Evolutionary conservation across 768 basidiomycete genomes (phyloP), one percentile per base, ranked within the genome.

Genomic region (Mycena kentingensis): DNA sequence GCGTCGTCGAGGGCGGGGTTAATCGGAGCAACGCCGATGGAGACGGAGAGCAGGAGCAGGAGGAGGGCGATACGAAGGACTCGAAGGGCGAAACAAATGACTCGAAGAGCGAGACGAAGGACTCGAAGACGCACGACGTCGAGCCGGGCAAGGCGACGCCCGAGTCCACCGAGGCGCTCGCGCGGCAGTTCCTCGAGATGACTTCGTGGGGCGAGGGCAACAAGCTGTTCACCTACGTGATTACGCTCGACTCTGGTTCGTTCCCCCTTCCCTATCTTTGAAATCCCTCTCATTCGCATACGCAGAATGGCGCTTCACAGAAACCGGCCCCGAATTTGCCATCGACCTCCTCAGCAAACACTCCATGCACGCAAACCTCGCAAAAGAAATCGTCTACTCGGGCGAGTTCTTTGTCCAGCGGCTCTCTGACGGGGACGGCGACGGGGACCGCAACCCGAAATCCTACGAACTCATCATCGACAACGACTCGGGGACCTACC

Each of bases 401-500:
- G 77, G 75, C 37, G 76, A 77, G 52, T 72, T 72, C 52, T 70
- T 72, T 43, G 65, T 72, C n/a, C 61, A 63, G 8, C 63, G 60
- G 35, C 21, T 42, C 41, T 22, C n/a, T 7, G 7, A 42, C 41
- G 41, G 5, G 22, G 13, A 7, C 41, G 11, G 41, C 22, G 5
- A 26, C 22, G 21, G 6, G 13, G 41, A 42, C 21, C 8, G 60
- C 38, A 68, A 71, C 57, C 72, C 71, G 8, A 57, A 63, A n/a
- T 53, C 54, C 26, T 77, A 75, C 63, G 75, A 77, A 63, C 70
- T 77, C 26, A 63, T 78, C 45, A 77, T 77, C 63, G 75, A 77
- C 65, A 77, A 78, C 60, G 72, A 76, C 61, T 72, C 70, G 35
- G 77, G 77, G 3, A 78, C 76, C 4, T 78, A 78, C 60, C 71